Evolutionary conservation across 2,329 filamentous ascomycete genomes (phyloP).

Genomic region (Phaeoacremonium minimum): DNA sequence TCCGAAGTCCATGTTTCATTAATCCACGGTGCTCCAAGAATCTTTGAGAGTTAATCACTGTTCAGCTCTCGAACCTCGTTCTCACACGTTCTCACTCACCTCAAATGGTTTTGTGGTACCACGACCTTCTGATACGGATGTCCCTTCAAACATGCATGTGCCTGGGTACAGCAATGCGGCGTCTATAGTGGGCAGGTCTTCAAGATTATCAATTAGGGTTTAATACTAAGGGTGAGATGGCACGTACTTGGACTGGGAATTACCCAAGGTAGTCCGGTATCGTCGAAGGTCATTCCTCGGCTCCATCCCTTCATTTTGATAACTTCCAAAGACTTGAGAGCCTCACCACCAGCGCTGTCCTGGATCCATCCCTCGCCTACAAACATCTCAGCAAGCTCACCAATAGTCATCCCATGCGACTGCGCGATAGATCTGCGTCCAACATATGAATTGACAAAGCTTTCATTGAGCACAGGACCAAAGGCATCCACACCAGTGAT

Average conservation of each 20-base stretch:
- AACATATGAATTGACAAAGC: slow-evolving; percentile 5
- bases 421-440: slow-evolving; percentile 9
- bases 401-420: slow-evolving; percentile 10
- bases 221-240: too few relatives aligned
- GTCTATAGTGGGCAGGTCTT: slow-evolving; percentile 9
- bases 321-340: slow-evolving; percentile 2
- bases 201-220: too few relatives aligned
- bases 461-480: slow-evolving; percentile 7
- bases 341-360: slow-evolving; percentile 2
- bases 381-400: slow-evolving; percentile 10
- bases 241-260: slow-evolving; percentile 10
- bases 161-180: slow-evolving; percentile 10
- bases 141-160: slow-evolving; percentile 10
- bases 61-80: too few relatives aligned
- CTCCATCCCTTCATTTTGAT: slow-evolving; percentile 9
- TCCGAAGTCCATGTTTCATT: slow-evolving; percentile 10
- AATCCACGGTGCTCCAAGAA: slow-evolving; percentile 9
- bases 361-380: slow-evolving; percentile 9
- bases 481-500: slow-evolving; percentile 8
- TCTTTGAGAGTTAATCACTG: too few relatives aligned
- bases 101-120: slow-evolving; percentile 10
- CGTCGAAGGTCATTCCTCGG: slow-evolving; percentile 5
- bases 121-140: slow-evolving; percentile 8
- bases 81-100: too few relatives aligned
- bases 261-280: slow-evolving; percentile 9